Evolutionary conservation across 2,329 filamentous ascomycete species (phyloP), one percentile per base, ranked within the genome.

Genomic region (Fusarium oxysporum): DNA sequence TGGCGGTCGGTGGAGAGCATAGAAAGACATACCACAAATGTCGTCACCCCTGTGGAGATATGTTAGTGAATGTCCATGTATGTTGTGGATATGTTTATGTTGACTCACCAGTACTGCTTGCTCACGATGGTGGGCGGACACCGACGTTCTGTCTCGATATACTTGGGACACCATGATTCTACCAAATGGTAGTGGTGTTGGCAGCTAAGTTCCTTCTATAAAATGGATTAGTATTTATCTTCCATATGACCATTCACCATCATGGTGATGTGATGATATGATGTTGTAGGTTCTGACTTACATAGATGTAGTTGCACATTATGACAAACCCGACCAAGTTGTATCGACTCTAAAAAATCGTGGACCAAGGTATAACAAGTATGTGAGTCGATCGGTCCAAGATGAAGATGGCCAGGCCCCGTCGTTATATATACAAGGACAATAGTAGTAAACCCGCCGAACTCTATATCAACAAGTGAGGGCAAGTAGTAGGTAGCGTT

Each of bases 301-400:
- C 83, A 73, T 86, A 86, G 62, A 86, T 87, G 77, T 86, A 87
- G 79, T 87, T 86, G 80, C 85, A 87, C 85, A 87, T 87, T 70
- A 65, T 82, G 72, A 56, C n/a, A 64, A 53, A 48, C 32, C 23
- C 41, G 48, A 61, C 35, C 47, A 59, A 53, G 43, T 28, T 16
- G 33, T 45, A 28, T 59, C 63, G 62, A 56, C 30, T 45, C 60
- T 62, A 56, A 32, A 30, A 57, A 71, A 65, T 23, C 56, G 53
- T 16, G 40, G 45, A 41, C 14, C 40, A 40, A 45, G 53, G 14
- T 38, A 38, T 28, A 17, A n/a, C 4, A 6, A 21, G 33, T 53
- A n/a, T 35, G 33, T 37, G 32, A 56, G 50, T 48, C 23, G 33
- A 17, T 32, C 28, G 37, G 21, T 35, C 40, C 40, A 53, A 50